These are phyloP conservation scores for Colletotrichum trifolii DNA, from an alignment of 2,329 filamentous ascomycete genomes.

Conservation along the genomic window DNA sequence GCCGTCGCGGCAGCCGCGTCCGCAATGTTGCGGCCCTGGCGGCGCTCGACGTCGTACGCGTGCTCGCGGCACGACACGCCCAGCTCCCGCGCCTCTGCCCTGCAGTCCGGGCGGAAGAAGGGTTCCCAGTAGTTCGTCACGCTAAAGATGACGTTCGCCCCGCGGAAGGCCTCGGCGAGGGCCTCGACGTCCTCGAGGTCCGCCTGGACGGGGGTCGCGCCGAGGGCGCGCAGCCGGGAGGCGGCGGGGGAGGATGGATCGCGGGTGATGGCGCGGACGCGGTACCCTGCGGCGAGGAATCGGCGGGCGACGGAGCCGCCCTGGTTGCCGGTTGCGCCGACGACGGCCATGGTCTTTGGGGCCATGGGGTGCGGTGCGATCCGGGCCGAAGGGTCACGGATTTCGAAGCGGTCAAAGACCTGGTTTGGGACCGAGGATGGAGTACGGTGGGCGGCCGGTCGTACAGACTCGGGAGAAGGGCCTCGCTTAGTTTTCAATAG, in stretches of 20 bases:
- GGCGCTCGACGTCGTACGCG: slow-evolving; percentile 60
- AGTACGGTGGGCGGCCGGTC: no score
- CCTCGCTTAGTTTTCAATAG: no score
- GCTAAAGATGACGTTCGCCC: slow-evolving; percentile 63
- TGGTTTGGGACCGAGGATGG: no score
- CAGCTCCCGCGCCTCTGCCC: slow-evolving; percentile 48
- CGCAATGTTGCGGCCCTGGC: slow-evolving; percentile 65
- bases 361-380: slow-evolving; percentile 15
- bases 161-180: slow-evolving; percentile 54
- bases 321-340: slow-evolving; percentile 62
- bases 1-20: slow-evolving; percentile 59
- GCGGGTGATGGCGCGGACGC: slow-evolving; percentile 60
- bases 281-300: slow-evolving; percentile 55
- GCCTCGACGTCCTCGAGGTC: slow-evolving; percentile 54
- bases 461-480: no score
- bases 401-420: no score
- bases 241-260: slow-evolving; percentile 54
- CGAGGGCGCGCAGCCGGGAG: slow-evolving; percentile 50
- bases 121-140: slow-evolving; percentile 67
- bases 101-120: slow-evolving; percentile 57
- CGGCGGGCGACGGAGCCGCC: slow-evolving; percentile 63
- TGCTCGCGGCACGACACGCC: slow-evolving; percentile 55
- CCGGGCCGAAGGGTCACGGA: not conserved
- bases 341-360: slow-evolving; percentile 53
- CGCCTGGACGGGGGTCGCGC: slow-evolving; percentile 50